These are phyloP conservation scores for Saccharomycopsis olivae DNA, from an alignment of 805 yeast genomes.

Conservation along the genomic window DNA sequence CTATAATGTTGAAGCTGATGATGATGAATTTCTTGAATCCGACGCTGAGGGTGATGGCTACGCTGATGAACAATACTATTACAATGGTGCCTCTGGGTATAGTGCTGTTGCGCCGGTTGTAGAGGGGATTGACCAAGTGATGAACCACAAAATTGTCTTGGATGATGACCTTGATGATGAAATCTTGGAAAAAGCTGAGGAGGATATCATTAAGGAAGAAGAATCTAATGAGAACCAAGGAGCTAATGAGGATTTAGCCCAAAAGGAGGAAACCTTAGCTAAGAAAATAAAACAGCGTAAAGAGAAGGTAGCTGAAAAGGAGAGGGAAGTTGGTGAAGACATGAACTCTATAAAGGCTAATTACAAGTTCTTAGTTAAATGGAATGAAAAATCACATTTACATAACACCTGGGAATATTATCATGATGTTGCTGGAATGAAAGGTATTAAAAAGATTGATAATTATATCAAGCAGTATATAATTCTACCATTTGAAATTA, in stretches of 20 bases:
- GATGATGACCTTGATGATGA: constrained; percentile 20
- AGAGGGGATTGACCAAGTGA: constrained; percentile 34
- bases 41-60: constrained; percentile 18
- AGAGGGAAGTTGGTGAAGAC: constrained; percentile 25
- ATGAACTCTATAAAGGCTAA: constrained; percentile 47
- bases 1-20: constrained; percentile 61
- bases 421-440: constrained; percentile 36
- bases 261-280: constrained; percentile 16
- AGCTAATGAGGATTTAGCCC: neutral
- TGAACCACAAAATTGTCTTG: constrained; percentile 41
- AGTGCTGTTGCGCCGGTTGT: neutral
- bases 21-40: constrained; percentile 28
- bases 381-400: constrained; percentile 81
- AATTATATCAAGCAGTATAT: constrained; percentile 79
- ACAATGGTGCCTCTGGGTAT: neutral
- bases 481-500: constrained; percentile 60
- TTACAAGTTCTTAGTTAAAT: constrained; percentile 60
- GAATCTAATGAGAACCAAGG: neutral
- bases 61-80: constrained; percentile 22
- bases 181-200: constrained; percentile 18
- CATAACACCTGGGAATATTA: constrained; percentile 93
- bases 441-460: constrained; percentile 80
- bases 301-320: constrained; percentile 26
- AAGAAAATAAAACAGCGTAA: constrained; percentile 17
- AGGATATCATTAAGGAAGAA: constrained; percentile 19